phyloP scores from a whole-genome alignment of 441 rosid species.

The Corymbia citriodora region DNA sequence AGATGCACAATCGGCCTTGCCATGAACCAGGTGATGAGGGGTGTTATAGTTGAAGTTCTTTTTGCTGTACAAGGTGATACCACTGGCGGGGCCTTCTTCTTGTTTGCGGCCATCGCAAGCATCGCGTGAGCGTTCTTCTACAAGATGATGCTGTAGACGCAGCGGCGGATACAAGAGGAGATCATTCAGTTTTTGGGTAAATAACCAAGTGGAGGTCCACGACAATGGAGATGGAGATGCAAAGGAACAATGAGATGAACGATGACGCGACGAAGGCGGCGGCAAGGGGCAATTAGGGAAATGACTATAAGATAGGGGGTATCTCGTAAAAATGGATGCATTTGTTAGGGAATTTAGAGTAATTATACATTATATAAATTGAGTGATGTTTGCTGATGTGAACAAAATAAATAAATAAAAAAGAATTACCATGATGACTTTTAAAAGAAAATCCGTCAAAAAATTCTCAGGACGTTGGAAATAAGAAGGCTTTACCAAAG shows the following conservation, averaged over 20 bases:
- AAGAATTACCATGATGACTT: not conserved
- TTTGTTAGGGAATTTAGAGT: no score
- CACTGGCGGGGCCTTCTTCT: not conserved
- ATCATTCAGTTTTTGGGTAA: not conserved
- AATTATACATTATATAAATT: no score
- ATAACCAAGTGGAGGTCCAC: not conserved
- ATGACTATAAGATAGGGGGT: not conserved
- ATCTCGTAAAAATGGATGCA: no score
- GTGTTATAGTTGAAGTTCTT: not conserved
- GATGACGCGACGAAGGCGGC: not conserved
- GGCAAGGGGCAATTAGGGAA: fast-evolving
- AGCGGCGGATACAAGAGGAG: not conserved
- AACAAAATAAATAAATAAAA: no score
- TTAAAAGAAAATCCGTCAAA: no score
- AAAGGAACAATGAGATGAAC: not conserved
- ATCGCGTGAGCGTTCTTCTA: not conserved
- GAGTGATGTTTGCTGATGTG: no score
- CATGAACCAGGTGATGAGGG: not conserved
- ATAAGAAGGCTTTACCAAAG: no score
- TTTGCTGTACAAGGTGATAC: not conserved
- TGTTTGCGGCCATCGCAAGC: not conserved
- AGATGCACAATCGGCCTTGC: not conserved
- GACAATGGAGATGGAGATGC: not conserved
- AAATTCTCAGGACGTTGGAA: no score
- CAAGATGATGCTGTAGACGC: not conserved